Base-by-base conservation (phyloP, 148 eudicot genomes). In the Rhododendron ferrugineum region DNA sequence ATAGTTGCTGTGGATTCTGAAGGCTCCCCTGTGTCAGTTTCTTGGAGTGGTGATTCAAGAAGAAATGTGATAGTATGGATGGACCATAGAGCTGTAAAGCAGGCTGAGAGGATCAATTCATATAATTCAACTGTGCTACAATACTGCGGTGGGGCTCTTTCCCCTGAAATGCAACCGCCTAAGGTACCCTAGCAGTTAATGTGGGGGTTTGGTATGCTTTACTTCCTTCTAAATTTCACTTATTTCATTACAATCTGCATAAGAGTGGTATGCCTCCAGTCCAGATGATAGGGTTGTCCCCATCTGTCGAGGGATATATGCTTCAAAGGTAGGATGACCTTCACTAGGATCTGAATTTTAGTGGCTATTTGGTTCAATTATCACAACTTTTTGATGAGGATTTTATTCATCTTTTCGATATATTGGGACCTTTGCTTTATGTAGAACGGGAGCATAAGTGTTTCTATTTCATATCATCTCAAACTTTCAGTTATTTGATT, bases 61-160 rank as follows among this genome's bases (percentile, higher is more conserved):
- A 93, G 99, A 92, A 97, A 97, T 85, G 89, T 97, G 73, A 97
- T 97, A 62, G 98, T 97, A 66, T 97, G 99, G 99, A 97, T 97
- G 99, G 99, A 97, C 89, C 99, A 97, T 86, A 92, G 99, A 92
- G 99, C 99, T 87, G 98, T 97, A 82, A 92, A 95, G 66, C 99
- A 97, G 93, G 98, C 99, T 83, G 99, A 94, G 90, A 95, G 90
- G 90, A 97, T 97, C 62, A 97, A 97, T 87, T 91, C 95, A 58
- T 95, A 89, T 64, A 90, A 92, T 72, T 94, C 99, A 78, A 95
- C 99, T 26, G 99, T 97, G 11, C 85, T 97, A 91, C 98, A 95
- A 76, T 97, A 95, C 84, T 97, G 98, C 89, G 99, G 98, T 84
- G 98, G 98, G 84, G 90, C 98, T 77, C 92, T 97, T 89, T 97